Evolutionary conservation across 495 filamentous ascomycete genomes (phyloP), one percentile per base, ranked within the genome.

Genomic region (Cetradonia linearis): DNA sequence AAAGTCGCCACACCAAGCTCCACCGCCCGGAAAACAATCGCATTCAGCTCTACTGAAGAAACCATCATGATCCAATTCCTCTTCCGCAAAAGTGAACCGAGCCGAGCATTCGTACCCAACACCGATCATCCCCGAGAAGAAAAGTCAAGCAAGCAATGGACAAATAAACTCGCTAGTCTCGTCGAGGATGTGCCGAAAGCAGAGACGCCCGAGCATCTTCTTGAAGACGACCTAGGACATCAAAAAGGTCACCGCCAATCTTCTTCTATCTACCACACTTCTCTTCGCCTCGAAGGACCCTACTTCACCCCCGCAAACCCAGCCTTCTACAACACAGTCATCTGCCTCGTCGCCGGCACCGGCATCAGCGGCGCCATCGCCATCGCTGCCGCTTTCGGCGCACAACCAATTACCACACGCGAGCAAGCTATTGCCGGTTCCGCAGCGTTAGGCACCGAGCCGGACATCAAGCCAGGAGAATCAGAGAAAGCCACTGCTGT

Each of bases 301-400:
- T 72, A 70, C 62, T 72, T 71, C 63, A 65, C 70, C 14, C 69
- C 69, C 5, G 69, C 69, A 6, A 65, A 70, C 37, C 70, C 70
- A 20, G 34, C 59, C 20, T 47, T 60, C 38, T 72, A 70, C 52
- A 36, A 66, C 18, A 68, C 64, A 7, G 69, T 68, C 28, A 58
- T 72, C 18, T 72, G 70, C 60, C 59, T 72, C 10, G 70, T 72
- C 25, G 69, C 69, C 11, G 69, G 70, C 40, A 70, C 70, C 0
- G 70, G 69, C 5, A 53, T 71, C 48, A 69, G 64, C 46, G 70
- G 70, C 37, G 65, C 66, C 20, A 55, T 72, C 11, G 69, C 70
- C 33, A 70, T 72, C 47, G 66, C 64, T 5, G 58, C 60, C 25
- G 69, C 67, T 5, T 72, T 70, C 62, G 37, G 36, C 20, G 38